These are phyloP conservation scores for Sporothrix inflata DNA, from an alignment of 2,329 filamentous ascomycete species.

Conservation along the genomic window DNA sequence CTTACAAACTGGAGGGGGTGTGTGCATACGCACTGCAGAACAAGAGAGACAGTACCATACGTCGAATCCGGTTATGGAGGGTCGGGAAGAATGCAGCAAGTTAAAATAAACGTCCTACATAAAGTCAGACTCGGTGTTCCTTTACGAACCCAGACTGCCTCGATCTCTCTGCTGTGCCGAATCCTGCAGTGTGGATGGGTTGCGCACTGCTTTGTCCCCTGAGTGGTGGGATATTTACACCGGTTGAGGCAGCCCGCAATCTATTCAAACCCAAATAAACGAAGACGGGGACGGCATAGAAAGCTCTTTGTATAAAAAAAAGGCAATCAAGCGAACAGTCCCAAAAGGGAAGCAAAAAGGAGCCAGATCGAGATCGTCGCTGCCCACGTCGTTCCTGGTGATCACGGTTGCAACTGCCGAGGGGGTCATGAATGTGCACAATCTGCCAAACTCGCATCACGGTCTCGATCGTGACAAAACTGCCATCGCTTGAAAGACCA, in stretches of 20 bases:
- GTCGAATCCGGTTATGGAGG: neutral
- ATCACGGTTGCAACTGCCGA: neutral
- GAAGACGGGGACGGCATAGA: neutral
- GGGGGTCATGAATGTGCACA: neutral
- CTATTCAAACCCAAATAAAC: neutral
- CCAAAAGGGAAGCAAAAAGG: neutral
- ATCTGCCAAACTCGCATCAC: no score
- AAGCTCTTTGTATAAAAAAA: neutral
- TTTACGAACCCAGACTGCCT: no score
- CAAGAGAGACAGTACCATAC: neutral
- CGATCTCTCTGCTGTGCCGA: neutral
- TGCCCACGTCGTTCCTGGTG: neutral
- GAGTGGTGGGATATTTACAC: constrained; percentile 17
- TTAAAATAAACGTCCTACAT: neutral
- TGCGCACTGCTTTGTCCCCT: neutral
- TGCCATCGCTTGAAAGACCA: no score
- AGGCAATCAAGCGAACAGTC: neutral
- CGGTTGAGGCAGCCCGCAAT: constrained; percentile 1
- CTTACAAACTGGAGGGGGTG: neutral
- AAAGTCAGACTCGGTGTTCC: no score
- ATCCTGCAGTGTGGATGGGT: neutral
- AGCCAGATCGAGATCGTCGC: neutral
- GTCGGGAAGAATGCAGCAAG: neutral
- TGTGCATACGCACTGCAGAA: neutral
- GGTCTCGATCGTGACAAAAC: no score